Evolutionary conservation across 169 alveolate species (phyloP).

Genomic region (Plasmodium falciparum): DNA sequence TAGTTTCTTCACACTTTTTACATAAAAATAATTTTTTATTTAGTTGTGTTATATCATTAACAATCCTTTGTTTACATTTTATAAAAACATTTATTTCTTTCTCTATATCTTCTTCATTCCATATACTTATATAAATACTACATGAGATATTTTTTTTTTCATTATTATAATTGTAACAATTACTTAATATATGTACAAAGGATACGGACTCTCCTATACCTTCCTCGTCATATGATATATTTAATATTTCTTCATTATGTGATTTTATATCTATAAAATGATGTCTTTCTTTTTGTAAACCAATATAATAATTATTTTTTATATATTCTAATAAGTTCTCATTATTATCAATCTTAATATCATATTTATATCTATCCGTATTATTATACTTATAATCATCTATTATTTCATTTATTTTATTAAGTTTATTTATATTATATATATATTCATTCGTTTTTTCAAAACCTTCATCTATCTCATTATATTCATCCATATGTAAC

Average conservation of each 20-base stretch:
- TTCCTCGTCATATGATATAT: constrained; percentile 8
- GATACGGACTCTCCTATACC: constrained; percentile 52
- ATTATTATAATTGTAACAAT: constrained; percentile 57
- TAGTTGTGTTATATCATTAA: constrained; percentile 4
- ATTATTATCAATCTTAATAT: not conserved
- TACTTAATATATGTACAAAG: constrained; percentile 26
- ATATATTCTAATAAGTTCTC: not conserved
- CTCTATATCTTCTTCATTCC: constrained; percentile 59
- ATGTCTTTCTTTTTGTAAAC: constrained; percentile 22
- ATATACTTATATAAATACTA: constrained; percentile 56
- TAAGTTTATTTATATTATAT: not conserved
- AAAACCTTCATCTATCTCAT: not conserved
- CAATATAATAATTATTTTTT: constrained; percentile 26
- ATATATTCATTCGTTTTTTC: not conserved
- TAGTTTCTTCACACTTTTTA: constrained; percentile 16
- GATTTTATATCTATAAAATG: constrained; percentile 27
- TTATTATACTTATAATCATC: not conserved
- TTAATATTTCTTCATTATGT: constrained; percentile 14
- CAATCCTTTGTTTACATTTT: constrained; percentile 26
- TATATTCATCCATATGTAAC: not conserved
- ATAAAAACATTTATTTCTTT: constrained; percentile 33
- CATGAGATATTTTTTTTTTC: not conserved
- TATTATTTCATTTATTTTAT: not conserved
- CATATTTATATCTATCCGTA: not conserved
- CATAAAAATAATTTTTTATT: constrained; percentile 12